Evolutionary conservation across 1,139 yeast species (phyloP).

Genomic region (Suhomyces bolitotheri): DNA sequence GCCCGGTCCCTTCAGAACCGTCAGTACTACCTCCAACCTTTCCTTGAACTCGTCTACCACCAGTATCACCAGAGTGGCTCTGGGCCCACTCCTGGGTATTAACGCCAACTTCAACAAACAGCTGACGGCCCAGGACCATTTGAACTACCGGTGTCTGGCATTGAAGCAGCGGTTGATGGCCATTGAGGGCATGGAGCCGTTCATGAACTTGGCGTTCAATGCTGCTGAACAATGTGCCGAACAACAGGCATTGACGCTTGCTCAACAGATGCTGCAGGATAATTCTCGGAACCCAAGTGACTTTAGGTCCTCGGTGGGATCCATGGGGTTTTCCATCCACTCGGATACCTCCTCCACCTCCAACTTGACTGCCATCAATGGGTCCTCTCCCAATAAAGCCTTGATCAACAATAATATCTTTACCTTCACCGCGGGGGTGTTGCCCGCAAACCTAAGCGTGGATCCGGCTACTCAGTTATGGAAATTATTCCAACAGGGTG

Average conservation of each 20-base stretch:
- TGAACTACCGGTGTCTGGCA: slow-evolving; percentile 68
- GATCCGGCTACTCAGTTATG: slow-evolving; percentile 94
- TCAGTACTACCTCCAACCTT: slow-evolving; percentile 36
- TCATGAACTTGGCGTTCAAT: slow-evolving; percentile 54
- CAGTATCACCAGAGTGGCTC: slow-evolving; percentile 38
- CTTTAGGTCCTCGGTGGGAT: slow-evolving; percentile 31
- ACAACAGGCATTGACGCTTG: slow-evolving; percentile 66
- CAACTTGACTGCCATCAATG: slow-evolving; percentile 12
- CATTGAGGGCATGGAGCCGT: slow-evolving; percentile 74
- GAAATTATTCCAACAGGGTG: slow-evolving; percentile 87
- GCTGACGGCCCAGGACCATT: slow-evolving; percentile 68
- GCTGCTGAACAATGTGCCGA: slow-evolving; percentile 68
- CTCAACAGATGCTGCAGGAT: slow-evolving; percentile 31
- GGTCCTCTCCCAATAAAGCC: slow-evolving; percentile 12
- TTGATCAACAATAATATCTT: slow-evolving; percentile 35
- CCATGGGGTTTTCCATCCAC: slow-evolving; percentile 27
- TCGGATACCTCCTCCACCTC: slow-evolving; percentile 23
- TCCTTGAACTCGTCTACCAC: slow-evolving; percentile 31
- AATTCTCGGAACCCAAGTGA: slow-evolving; percentile 18
- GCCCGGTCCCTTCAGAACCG: slow-evolving; percentile 37
- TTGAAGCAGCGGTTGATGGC: slow-evolving; percentile 59
- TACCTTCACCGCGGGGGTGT: slow-evolving; percentile 73
- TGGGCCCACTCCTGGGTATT: slow-evolving; percentile 47
- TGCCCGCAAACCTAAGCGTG: slow-evolving; percentile 70
- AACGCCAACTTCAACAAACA: slow-evolving; percentile 55